Percentiles rank a stretch among this genome's conserved stretches.
Evolutionary conservation across 208 protist genomes (phyloP).

Genomic region (Leishmania aethiopica): DNA sequence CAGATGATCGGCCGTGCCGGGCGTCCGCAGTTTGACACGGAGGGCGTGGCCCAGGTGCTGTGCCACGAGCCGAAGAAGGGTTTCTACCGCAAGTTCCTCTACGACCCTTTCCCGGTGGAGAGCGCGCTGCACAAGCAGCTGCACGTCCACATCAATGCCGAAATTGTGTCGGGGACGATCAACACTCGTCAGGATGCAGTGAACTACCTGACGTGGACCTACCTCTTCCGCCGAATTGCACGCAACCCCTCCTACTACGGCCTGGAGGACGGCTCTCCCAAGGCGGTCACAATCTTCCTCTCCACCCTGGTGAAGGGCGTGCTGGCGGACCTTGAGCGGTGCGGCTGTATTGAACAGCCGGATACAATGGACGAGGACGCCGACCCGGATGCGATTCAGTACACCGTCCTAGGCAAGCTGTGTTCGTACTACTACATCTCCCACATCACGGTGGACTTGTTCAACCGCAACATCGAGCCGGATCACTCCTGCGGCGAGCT

Average conservation of each 20-base stretch:
- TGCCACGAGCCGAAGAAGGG: constrained; percentile 98
- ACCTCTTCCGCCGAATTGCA: constrained; percentile 97
- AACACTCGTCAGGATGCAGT: constrained; percentile 95
- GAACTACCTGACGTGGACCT: constrained; percentile 99
- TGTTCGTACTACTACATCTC: constrained; percentile 99
- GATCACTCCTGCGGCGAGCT: constrained; percentile 64
- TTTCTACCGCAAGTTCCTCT: constrained; percentile 99
- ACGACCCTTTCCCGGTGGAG: constrained; percentile 99
- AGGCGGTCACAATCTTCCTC: constrained; percentile 86
- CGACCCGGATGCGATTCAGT: constrained; percentile 70
- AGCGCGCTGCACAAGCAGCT: constrained; percentile 94
- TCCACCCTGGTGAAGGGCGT: constrained; percentile 83
- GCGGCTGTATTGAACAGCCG: constrained; percentile 80
- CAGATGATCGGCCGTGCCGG: constrained; percentile 99
- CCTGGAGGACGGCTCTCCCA: constrained; percentile 90
- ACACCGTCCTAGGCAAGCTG: constrained; percentile 95
- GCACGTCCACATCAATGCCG: constrained; percentile 99
- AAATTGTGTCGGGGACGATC: constrained; percentile 97
- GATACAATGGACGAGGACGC: constrained; percentile 51
- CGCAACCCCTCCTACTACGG: constrained; percentile 99
- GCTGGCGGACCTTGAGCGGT: constrained; percentile 80
- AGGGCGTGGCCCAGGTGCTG: constrained; percentile 96
- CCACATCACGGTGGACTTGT: constrained; percentile 94
- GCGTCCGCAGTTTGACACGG: constrained; percentile 97
- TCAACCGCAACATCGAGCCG: constrained; percentile 79